Conservation (phyloP, 768 basidiomycete species). For the Chalciporus piperatus region DNA sequence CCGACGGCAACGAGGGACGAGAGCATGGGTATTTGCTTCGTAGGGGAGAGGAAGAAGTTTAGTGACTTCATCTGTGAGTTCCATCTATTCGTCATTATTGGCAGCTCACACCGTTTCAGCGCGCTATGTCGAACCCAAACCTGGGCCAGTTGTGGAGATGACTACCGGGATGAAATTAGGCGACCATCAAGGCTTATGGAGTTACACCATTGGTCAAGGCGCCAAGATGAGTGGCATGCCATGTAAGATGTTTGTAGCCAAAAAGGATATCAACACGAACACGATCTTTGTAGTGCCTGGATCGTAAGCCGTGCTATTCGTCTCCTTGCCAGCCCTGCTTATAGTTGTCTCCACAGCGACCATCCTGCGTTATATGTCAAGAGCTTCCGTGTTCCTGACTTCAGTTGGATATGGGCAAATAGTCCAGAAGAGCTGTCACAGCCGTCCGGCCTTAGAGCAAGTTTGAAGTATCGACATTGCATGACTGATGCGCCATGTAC, state of each 20-base stretch:
- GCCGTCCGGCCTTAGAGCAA: conserved; percentile 44
- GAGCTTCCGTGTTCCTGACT: conserved; percentile 43
- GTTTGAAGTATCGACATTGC: conserved; percentile 68
- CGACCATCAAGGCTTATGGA: conserved; percentile 75
- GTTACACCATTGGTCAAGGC: conserved; percentile 82
- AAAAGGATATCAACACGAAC: conserved; percentile 64
- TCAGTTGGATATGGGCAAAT: conserved; percentile 78
- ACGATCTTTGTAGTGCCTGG: conserved; percentile 76
- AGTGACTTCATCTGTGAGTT: conserved; percentile 66
- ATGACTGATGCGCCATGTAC: conserved; percentile 55
- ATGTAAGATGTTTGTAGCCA: conserved; percentile 65
- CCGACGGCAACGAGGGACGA: conserved; percentile 77
- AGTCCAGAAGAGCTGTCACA: conserved; percentile 41
- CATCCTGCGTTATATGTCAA: conserved; percentile 54
- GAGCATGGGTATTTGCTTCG: conserved; percentile 94
- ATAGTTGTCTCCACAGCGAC: conserved; percentile 38
- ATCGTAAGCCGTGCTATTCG: conserved; percentile 41
- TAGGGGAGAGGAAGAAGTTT: conserved; percentile 78
- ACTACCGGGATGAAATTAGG: conserved; percentile 53
- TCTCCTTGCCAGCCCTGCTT: background rate
- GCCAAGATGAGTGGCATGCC: conserved; percentile 62
- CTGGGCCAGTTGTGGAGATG: conserved; percentile 65
- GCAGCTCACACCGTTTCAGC: conserved; percentile 40
- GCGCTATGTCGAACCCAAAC: conserved; percentile 68
- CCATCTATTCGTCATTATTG: background rate